Conservation (phyloP, 768 basidiomycete genomes). For the Boletus subcaerulescens region DNA sequence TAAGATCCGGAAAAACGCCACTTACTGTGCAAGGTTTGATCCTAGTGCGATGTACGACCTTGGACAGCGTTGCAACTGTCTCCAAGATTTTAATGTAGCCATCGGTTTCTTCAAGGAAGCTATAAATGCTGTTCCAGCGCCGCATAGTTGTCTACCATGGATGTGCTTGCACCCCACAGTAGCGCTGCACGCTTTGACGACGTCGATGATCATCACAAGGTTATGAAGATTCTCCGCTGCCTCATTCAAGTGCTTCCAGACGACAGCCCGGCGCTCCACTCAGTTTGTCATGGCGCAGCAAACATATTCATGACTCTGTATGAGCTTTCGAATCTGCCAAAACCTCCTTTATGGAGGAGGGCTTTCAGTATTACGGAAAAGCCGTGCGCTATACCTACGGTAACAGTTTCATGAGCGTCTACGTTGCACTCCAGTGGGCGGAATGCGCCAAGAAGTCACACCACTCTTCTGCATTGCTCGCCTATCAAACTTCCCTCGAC, state of each 20-base stretch:
- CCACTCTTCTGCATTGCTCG: slow-evolving; percentile 21
- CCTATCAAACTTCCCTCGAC: slow-evolving; percentile 19
- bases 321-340: background rate
- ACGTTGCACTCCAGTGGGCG: slow-evolving; percentile 15
- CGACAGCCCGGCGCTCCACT: background rate
- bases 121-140: slow-evolving; percentile 4
- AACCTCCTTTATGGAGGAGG: slow-evolving; percentile 6
- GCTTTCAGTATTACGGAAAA: slow-evolving; percentile 10
- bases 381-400: slow-evolving; percentile 8
- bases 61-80: background rate
- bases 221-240: background rate
- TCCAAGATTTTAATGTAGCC: slow-evolving; percentile 6
- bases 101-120: slow-evolving; percentile 7
- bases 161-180: background rate
- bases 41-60: slow-evolving; percentile 8
- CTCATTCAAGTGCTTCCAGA: slow-evolving; percentile 5
- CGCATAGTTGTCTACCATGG: slow-evolving; percentile 8
- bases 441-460: background rate
- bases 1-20: too few species aligned
- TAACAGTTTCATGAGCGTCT: slow-evolving; percentile 6
- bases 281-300: background rate
- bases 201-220: background rate
- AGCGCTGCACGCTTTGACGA: background rate
- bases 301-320: background rate
- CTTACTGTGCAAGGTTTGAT: too few species aligned